These are phyloP conservation scores for Nemania abortiva DNA, from an alignment of 2,329 filamentous ascomycete genomes.

Conservation along the genomic window DNA sequence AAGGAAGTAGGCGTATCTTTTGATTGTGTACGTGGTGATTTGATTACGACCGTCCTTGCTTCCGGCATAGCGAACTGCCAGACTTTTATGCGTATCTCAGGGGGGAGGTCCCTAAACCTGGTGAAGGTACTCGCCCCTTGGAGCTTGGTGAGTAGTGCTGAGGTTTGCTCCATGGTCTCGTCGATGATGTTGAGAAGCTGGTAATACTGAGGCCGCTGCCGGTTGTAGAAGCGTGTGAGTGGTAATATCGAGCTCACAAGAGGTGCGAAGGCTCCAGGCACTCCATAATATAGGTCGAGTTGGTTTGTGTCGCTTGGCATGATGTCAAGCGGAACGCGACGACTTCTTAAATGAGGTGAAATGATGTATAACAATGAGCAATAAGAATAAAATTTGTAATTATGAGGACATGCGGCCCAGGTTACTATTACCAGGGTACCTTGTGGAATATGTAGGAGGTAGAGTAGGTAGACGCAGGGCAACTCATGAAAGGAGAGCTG, in stretches of 20 bases:
- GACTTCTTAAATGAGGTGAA: conserved; percentile 27
- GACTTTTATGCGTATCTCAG: conserved; percentile 52
- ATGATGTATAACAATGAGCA: conserved; percentile 26
- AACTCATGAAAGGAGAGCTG: conserved; percentile 31
- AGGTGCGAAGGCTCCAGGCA: conserved; percentile 41
- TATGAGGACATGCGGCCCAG: conserved; percentile 20
- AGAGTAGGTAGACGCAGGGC: conserved; percentile 19
- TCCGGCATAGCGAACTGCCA: conserved; percentile 52
- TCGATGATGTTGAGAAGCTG: conserved; percentile 43
- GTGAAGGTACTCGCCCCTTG: conserved; percentile 42
- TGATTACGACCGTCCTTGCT: conserved; percentile 48
- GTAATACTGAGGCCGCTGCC: conserved; percentile 40
- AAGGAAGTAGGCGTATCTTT: conserved; percentile 42
- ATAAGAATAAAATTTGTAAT: conserved; percentile 27
- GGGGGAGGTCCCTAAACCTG: conserved; percentile 50
- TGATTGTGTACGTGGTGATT: conserved; percentile 42
- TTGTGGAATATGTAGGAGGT: background rate
- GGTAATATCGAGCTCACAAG: conserved; percentile 39
- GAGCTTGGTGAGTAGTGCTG: conserved; percentile 31
- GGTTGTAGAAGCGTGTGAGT: conserved; percentile 39
- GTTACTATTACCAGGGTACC: conserved; percentile 12
- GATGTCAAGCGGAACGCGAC: conserved; percentile 35
- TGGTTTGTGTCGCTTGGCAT: conserved; percentile 39
- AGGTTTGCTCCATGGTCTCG: conserved; percentile 44
- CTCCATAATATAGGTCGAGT: conserved; percentile 43